These are phyloP conservation scores for Angophora floribunda DNA, from an alignment of 345 rosid genomes.

Conservation along the genomic window DNA sequence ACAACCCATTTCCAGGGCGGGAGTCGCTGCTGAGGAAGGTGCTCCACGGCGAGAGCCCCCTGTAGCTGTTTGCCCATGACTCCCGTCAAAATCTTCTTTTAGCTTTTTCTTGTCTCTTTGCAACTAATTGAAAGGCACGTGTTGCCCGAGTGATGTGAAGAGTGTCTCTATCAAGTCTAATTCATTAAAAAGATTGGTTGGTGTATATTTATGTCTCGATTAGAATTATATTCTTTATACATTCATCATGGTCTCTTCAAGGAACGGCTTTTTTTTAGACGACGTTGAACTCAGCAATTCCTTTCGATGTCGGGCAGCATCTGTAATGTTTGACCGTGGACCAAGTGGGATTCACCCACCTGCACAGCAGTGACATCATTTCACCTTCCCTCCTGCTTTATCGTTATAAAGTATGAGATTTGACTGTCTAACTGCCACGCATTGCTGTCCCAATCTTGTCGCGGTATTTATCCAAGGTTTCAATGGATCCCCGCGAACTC, in stretches of 20 bases:
- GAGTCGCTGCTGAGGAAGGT: conserved; percentile 41
- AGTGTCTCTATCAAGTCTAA: not conserved
- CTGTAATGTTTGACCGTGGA: not conserved
- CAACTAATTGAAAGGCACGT: not conserved
- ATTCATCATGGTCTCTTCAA: not conserved
- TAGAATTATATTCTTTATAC: not conserved
- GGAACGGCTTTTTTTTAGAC: not conserved
- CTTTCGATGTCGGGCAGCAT: not conserved
- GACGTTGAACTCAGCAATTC: not conserved
- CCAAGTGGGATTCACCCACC: not conserved
- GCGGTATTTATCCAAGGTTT: not conserved
- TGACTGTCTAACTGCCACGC: not conserved
- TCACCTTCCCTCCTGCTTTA: not conserved
- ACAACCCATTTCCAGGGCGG: conserved; percentile 67
- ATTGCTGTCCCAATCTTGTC: not conserved
- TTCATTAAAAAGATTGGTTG: not conserved
- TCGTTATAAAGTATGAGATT: not conserved
- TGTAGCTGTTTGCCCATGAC: not conserved
- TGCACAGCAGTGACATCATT: not conserved
- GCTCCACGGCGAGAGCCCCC: conserved; percentile 4
- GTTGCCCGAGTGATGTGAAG: not conserved
- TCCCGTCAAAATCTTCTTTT: not conserved
- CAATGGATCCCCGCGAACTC: not conserved
- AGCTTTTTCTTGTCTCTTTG: not conserved
- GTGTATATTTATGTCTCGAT: not conserved